Percentiles rank a stretch among this genome's conserved stretches.
phyloP scores from a whole-genome alignment of 202 grass and related monocot species.

The Musa balbisiana region DNA sequence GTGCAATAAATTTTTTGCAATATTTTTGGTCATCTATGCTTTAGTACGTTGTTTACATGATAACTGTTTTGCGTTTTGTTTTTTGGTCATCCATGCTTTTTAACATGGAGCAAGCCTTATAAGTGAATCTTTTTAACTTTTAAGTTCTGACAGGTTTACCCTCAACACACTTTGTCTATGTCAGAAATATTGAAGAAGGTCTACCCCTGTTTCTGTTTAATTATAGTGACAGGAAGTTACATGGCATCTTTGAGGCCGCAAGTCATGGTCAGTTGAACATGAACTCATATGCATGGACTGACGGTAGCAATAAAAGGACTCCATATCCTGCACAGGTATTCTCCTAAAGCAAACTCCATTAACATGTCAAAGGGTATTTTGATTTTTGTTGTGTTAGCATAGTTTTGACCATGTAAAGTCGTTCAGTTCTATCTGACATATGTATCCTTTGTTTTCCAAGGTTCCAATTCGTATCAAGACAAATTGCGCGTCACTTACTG shows the following conservation, averaged over 20 bases:
- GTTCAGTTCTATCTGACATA: no score
- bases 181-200: constrained; percentile 66
- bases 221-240: constrained; percentile 57
- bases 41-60: no score
- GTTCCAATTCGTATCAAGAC: constrained; percentile 51
- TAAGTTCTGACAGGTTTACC: constrained; percentile 47
- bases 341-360: constrained; percentile 10
- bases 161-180: constrained; percentile 57
- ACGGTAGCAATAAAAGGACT: constrained; percentile 51
- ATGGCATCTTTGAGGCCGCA: constrained; percentile 82
- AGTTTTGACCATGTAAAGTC: background rate
- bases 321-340: constrained; percentile 76
- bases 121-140: background rate
- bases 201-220: constrained; percentile 90
- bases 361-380: no score
- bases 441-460: constrained; percentile 33
- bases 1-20: no score
- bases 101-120: no score
- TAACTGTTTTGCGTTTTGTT: no score
- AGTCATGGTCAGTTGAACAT: constrained; percentile 53
- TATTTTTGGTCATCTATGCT: no score
- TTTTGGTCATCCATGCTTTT: no score
- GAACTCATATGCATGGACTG: constrained; percentile 74
- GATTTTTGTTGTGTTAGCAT: no score
- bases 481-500: constrained; percentile 10